These are phyloP conservation scores for Deuterostichococcus epilithicus DNA, from an alignment of 139 green algal species.

Conservation along the genomic window DNA sequence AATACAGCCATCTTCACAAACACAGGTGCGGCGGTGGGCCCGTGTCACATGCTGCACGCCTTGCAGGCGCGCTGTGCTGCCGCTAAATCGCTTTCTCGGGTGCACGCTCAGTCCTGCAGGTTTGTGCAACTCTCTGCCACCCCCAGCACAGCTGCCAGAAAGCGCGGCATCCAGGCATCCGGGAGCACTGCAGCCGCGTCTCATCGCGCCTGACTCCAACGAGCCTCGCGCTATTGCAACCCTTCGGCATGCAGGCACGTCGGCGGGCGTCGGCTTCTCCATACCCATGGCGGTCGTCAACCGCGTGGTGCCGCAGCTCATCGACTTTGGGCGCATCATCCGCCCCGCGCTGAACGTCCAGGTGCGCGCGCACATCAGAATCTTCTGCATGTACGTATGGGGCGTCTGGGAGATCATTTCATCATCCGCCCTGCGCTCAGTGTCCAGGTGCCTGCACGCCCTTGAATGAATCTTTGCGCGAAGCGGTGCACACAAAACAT, in stretches of 20 bases:
- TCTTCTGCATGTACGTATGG: neutral
- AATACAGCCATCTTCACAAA: slow-evolving; percentile 85
- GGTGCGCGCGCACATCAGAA: neutral
- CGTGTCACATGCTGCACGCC: too few species aligned
- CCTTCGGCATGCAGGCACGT: slow-evolving; percentile 33
- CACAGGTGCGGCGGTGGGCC: slow-evolving; percentile 31
- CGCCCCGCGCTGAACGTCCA: slow-evolving; percentile 22
- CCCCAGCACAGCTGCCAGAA: too few species aligned
- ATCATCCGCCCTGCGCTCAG: slow-evolving; percentile 1
- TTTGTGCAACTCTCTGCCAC: too few species aligned
- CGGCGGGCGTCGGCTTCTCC: slow-evolving; percentile 76
- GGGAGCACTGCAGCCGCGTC: too few species aligned
- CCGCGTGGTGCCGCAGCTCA: slow-evolving; percentile 79
- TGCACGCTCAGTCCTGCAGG: too few species aligned
- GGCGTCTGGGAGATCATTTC: neutral
- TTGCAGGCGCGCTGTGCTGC: too few species aligned
- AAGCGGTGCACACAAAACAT: too few species aligned
- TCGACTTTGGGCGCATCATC: slow-evolving; percentile 46
- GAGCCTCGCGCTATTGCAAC: too few species aligned
- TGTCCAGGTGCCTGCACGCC: slow-evolving; percentile 6
- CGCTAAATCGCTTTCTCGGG: too few species aligned
- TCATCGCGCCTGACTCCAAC: too few species aligned
- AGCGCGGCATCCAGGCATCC: too few species aligned
- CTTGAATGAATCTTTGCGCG: too few species aligned
- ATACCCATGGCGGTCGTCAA: slow-evolving; percentile 70